These are phyloP conservation scores for Castanospermum australe DNA, from an alignment of 306 rosid species.

Conservation along the genomic window DNA sequence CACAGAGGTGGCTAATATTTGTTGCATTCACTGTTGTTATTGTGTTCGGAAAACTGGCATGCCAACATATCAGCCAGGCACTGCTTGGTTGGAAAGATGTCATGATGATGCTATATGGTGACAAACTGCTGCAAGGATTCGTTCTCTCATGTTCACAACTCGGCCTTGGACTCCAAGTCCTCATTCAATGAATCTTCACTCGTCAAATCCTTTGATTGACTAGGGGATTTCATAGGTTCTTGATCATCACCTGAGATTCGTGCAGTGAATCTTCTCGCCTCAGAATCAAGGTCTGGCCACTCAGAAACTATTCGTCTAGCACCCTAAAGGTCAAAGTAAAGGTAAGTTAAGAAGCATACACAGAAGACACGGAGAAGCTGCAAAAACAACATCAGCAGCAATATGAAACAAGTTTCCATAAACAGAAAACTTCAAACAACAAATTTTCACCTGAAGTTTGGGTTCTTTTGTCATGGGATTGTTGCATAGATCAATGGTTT, in stretches of 20 bases:
- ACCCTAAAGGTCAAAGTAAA: conserved; percentile 54
- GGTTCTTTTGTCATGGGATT: conserved; percentile 99
- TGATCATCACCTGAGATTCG: conserved; percentile 71
- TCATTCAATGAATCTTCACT: conserved; percentile 30
- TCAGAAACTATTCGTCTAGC: conserved; percentile 90
- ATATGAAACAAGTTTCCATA: conserved; percentile 5
- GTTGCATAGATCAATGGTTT: conserved; percentile 98
- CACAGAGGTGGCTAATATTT: conserved; percentile 30
- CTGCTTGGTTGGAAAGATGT: conserved; percentile 12
- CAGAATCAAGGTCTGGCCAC: conserved; percentile 93
- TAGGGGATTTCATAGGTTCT: conserved; percentile 45
- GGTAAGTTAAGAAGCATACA: neutral
- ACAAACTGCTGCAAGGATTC: conserved; percentile 13
- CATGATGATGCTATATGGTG: neutral
- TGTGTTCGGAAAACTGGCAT: conserved; percentile 19
- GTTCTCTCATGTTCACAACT: conserved; percentile 56
- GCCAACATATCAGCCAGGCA: conserved; percentile 22
- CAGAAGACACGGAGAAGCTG: neutral
- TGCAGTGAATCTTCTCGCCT: conserved; percentile 84
- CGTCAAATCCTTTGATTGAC: conserved; percentile 28
- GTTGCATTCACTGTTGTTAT: conserved; percentile 15
- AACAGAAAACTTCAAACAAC: neutral
- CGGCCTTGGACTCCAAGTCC: conserved; percentile 77
- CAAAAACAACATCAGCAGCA: neutral
- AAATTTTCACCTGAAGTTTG: conserved; percentile 75